phyloP scores from a whole-genome alignment of 2,329 filamentous ascomycete genomes.

The Cladophialophora immunda region DNA sequence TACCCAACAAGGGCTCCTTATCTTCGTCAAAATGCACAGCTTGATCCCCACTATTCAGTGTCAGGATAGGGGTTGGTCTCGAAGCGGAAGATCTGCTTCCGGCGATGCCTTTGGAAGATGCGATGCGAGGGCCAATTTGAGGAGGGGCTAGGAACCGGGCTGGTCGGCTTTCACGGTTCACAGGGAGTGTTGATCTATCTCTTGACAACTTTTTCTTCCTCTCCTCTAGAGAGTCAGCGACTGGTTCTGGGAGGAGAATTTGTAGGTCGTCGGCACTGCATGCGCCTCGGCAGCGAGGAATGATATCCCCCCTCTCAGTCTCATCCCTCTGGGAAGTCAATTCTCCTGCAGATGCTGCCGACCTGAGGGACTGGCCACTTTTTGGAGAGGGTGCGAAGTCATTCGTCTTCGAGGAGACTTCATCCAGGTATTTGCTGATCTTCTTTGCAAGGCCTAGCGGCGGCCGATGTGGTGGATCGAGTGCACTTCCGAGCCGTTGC shows the following conservation, averaged over 20 bases:
- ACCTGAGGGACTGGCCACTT: conserved; percentile 4
- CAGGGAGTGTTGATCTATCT: not conserved
- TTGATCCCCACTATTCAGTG: conserved; percentile 20
- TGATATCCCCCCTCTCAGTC: not conserved
- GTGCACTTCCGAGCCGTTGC: not conserved
- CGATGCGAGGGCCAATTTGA: conserved; percentile 17
- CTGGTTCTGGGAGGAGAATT: conserved; percentile 15
- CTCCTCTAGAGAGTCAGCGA: conserved; percentile 15
- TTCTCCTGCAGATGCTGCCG: not conserved
- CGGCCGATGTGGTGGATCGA: conserved; percentile 2
- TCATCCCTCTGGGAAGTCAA: not conserved
- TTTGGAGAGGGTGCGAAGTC: not conserved
- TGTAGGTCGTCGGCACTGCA: conserved; percentile 12
- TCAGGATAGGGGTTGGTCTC: conserved; percentile 6
- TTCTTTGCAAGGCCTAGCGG: conserved; percentile 18
- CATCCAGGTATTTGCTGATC: conserved; percentile 21
- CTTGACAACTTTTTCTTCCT: conserved; percentile 8
- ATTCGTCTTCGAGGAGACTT: not conserved
- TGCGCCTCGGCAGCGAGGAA: conserved; percentile 11
- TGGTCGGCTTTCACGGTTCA: not conserved
- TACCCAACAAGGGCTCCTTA: conserved; percentile 15
- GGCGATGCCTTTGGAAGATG: conserved; percentile 8
- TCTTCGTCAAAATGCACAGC: conserved; percentile 26
- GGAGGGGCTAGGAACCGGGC: conserved; percentile 14
- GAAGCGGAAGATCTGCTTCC: not conserved